Base-by-base conservation (phyloP, 352 stramenopile genomes). In the Achlya hypogyna region DNA sequence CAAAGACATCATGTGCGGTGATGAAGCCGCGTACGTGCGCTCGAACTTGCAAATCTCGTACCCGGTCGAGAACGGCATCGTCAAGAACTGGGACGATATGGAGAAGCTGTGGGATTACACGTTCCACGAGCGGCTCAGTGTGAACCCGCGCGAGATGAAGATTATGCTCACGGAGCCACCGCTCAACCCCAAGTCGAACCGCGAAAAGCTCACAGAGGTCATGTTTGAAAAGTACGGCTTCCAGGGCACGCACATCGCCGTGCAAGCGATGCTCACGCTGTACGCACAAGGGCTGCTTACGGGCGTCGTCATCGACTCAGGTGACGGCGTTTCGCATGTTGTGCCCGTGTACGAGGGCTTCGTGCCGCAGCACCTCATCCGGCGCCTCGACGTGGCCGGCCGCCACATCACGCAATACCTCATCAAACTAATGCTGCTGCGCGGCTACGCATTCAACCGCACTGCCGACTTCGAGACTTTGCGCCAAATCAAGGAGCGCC, bases 71-170 rank as follows among this genome's bases (percentile, higher is more conserved):
- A 97, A 98, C 72, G 95, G 95, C 38, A 98, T 98, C 60, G 92
- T 98, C 12, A 95, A 95, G 74, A 97, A 97, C 79, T 98, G 95
- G 95, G 89, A 98, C 58, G 94, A 98, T 71, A 98, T 98, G 94
- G 88, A 98, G 74, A 91, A 97, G 68, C 77, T 98, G 31, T 98
- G 95, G 95, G 94, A 98, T 75, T 98, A 98, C 77, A 98, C 91
- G 53, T 98, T 98, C 75, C 78, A 94, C 59, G 89, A 98, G 64
- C 92, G 91, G 1, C 72, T 98, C 63, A 75, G 63, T 38, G 88
- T 89, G 53, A 77, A 86, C 69, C 76, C 84, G 9, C 68, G 72
- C 32, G 78, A 64, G 0, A 69, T 63, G 40, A 91, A 89, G 43
- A 96, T 98, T 60, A 69, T 98, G 59, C 77, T 98, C 8, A 98